phyloP scores from a whole-genome alignment of 306 rosid species.

The Cercis canadensis region DNA sequence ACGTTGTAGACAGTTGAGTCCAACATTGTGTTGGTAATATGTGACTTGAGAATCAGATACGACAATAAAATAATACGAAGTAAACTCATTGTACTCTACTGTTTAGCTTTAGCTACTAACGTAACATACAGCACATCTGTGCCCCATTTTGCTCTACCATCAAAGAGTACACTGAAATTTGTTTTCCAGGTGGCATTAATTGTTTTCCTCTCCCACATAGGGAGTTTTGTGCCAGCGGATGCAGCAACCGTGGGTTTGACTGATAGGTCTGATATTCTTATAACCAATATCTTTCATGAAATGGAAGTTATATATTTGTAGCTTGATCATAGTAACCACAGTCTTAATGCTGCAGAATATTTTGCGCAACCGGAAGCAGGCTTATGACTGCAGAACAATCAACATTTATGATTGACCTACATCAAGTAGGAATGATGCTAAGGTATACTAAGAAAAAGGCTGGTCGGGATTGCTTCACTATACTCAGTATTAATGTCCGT shows the following conservation, averaged over 20 bases:
- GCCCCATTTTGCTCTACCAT: conserved; percentile 9
- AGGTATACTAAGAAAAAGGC: conserved; percentile 59
- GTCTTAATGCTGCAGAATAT: conserved; percentile 69
- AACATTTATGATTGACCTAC: conserved; percentile 93
- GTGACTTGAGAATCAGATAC: background rate
- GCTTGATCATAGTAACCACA: conserved; percentile 21
- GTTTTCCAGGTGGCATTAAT: conserved; percentile 84
- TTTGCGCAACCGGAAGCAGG: conserved; percentile 93
- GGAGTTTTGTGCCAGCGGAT: conserved; percentile 97
- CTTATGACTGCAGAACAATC: conserved; percentile 92
- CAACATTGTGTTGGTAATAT: background rate
- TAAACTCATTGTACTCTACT: too few species aligned
- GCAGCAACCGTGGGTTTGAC: conserved; percentile 97
- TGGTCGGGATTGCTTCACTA: conserved; percentile 15
- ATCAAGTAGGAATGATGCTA: conserved; percentile 96
- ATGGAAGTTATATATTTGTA: conserved; percentile 19
- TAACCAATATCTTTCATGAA: conserved; percentile 35
- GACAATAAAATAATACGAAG: too few species aligned
- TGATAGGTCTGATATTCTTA: conserved; percentile 66
- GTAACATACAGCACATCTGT: conserved; percentile 5
- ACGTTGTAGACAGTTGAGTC: background rate
- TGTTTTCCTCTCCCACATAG: conserved; percentile 92
- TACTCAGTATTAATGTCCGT: conserved; percentile 7
- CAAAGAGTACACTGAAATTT: conserved; percentile 10
- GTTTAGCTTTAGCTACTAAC: background rate